phyloP scores from a whole-genome alignment of 1,139 yeast genomes.

The Kluyveromyces marxianus region DNA sequence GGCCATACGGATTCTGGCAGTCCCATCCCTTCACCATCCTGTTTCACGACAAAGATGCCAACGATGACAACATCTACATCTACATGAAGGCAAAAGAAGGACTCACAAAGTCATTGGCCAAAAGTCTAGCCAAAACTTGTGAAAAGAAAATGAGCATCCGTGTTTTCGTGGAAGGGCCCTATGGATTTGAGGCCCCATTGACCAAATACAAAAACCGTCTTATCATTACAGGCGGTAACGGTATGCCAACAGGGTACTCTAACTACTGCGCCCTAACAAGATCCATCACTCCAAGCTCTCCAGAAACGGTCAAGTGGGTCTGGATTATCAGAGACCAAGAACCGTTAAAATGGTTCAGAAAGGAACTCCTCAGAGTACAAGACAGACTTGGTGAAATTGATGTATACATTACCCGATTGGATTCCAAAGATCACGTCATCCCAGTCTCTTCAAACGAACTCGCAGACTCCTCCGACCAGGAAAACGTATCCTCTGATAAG shows the following conservation, averaged over 20 bases:
- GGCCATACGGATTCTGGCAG: slow-evolving; percentile 49
- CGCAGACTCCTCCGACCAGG: neutral
- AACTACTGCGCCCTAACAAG: slow-evolving; percentile 26
- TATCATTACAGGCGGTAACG: slow-evolving; percentile 63
- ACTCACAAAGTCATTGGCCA: slow-evolving; percentile 33
- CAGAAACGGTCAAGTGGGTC: slow-evolving; percentile 34
- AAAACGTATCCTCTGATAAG: too few species aligned
- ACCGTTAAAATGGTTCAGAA: slow-evolving; percentile 12
- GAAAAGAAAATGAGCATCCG: slow-evolving; percentile 19
- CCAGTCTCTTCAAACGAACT: neutral
- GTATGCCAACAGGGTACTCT: slow-evolving; percentile 50
- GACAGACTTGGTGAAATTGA: slow-evolving; percentile 9
- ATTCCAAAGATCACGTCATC: neutral
- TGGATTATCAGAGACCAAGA: slow-evolving; percentile 43
- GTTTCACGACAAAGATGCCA: slow-evolving; percentile 27
- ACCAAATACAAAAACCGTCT: slow-evolving; percentile 46
- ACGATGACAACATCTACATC: slow-evolving; percentile 32
- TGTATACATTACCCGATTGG: slow-evolving; percentile 10
- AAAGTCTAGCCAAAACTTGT: slow-evolving; percentile 17
- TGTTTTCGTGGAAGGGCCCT: slow-evolving; percentile 53
- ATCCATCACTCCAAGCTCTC: slow-evolving; percentile 6
- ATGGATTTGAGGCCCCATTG: slow-evolving; percentile 46
- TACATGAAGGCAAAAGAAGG: slow-evolving; percentile 43
- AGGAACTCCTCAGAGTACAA: slow-evolving; percentile 10
- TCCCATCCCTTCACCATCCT: slow-evolving; percentile 61